Base-by-base conservation (phyloP, 441 rosid species). In the Pelargonium cotyledonis region DNA sequence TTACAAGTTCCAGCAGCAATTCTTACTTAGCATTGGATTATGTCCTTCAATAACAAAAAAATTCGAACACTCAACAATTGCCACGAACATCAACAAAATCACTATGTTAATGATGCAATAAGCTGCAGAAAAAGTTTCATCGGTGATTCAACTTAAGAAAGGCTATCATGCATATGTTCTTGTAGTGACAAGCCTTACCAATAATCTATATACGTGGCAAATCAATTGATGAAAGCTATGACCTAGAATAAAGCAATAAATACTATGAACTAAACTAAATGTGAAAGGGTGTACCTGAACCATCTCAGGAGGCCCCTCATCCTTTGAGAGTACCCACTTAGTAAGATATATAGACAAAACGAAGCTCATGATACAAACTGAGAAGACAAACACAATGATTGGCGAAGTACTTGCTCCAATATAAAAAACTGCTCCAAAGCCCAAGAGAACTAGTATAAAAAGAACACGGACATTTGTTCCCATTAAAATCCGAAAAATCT, bases 261-360 rank as follows among this genome's bases (percentile, higher is more conserved):
- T 19, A 18, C 23, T 1, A 46, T 29, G 43, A 70, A 49, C 16
- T 41, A 75, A 35, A 66, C 51, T 11, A 68, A 57, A 65, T 44
- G 41, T 21, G 58, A 14, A 75, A 68, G 66, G 70, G 77, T 29
- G 64, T 83, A 92, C 99, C 98, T 92, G 85, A 75, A 61, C 82
- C 99, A 95, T 92, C 85, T 95, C 98, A 23, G 95, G 91, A 79
- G 98, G 99, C 11, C 98, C 99, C 84, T 92, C 99, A 76, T 95
- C 99, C 88, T 92, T 95, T 10, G 98, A 77, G 60, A 95, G 88
- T 31, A 92, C 99, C 99, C 99, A 95, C 82, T 89, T 92, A 65
- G 96, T 74, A 67, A 95, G 95, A 88, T 89, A 90, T 43, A 82
- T 19, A 14, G 99, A 79, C 60, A 90, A 78, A 66, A 92, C 77